Conservation (phyloP, 495 filamentous ascomycete genomes). For the Aspergillus cristatus region DNA sequence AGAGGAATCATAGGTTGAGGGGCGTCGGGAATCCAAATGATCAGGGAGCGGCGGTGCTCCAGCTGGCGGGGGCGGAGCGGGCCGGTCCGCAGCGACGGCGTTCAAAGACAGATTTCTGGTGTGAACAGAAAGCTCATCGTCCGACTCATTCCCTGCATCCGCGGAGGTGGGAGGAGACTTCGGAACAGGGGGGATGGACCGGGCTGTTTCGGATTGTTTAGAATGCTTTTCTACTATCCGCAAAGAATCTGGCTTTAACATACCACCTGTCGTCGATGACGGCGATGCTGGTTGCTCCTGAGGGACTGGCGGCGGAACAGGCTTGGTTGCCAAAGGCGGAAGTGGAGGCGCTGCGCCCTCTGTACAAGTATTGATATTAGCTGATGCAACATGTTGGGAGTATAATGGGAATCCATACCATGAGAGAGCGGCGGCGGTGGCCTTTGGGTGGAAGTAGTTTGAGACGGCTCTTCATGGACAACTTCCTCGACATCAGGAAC, state of each 20-base stretch:
- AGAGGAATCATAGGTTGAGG: constrained; percentile 38
- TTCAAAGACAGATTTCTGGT: constrained; percentile 39
- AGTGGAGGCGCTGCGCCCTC: constrained; percentile 23
- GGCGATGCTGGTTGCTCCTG: constrained; percentile 58
- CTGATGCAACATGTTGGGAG: background rate
- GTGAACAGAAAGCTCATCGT: constrained; percentile 81
- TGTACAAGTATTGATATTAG: constrained; percentile 7
- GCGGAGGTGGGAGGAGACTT: constrained; percentile 44
- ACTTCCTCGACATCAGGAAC: constrained; percentile 56
- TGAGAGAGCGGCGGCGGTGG: constrained; percentile 40
- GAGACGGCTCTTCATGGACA: constrained; percentile 33
- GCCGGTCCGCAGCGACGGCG: constrained; percentile 16
- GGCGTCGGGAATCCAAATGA: constrained; percentile 31
- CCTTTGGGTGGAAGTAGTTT: constrained; percentile 36
- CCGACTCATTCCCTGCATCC: constrained; percentile 78
- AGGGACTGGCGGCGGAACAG: constrained; percentile 50
- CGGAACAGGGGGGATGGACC: constrained; percentile 33
- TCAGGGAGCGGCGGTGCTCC: constrained; percentile 37
- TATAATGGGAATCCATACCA: constrained; percentile 41
- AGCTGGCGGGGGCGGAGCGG: constrained; percentile 38
- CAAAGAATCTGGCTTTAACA: constrained; percentile 22
- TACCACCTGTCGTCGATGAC: constrained; percentile 60
- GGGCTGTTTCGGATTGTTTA: constrained; percentile 36
- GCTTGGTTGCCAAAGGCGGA: constrained; percentile 23
- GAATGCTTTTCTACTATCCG: constrained; percentile 7